Conservation (phyloP, 1,284 basidiomycete species). For the Trametes polyzona region DNA sequence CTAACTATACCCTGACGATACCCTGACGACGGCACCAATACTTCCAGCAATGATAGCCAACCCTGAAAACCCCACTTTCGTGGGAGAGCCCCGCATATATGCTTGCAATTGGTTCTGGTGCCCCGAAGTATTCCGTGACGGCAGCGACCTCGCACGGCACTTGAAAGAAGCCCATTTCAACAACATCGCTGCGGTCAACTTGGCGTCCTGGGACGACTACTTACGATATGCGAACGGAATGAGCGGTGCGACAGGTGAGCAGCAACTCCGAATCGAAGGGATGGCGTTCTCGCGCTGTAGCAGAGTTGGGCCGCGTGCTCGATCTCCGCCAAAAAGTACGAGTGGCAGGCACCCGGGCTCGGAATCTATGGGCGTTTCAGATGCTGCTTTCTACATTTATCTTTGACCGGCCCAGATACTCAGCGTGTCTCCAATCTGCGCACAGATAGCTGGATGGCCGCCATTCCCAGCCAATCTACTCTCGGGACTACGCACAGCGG, state of each 20-base stretch:
- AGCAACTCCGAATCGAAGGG: neutral
- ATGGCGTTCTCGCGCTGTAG: no score
- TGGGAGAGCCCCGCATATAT: neutral
- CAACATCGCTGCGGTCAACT: constrained; percentile 21
- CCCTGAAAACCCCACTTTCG: no score
- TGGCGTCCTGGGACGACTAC: constrained; percentile 17
- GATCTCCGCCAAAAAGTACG: no score
- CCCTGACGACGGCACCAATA: neutral
- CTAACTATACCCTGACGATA: neutral
- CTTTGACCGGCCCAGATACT: neutral
- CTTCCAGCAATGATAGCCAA: no score
- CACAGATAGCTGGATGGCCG: neutral
- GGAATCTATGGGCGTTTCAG: no score
- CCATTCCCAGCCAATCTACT: neutral
- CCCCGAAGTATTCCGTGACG: constrained; percentile 11
- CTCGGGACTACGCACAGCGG: neutral
- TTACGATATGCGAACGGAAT: constrained; percentile 19
- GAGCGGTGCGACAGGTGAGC: constrained; percentile 25
- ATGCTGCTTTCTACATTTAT: no score
- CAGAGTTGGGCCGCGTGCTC: no score
- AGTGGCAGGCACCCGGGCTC: no score
- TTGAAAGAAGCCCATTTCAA: constrained; percentile 18
- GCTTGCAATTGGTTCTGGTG: constrained; percentile 30
- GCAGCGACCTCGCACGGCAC: constrained; percentile 18
- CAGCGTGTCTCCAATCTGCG: neutral